Evolutionary conservation across 345 rosid genomes (phyloP), one percentile per base, ranked within the genome.

Genomic region (Aethionema arabicum): DNA sequence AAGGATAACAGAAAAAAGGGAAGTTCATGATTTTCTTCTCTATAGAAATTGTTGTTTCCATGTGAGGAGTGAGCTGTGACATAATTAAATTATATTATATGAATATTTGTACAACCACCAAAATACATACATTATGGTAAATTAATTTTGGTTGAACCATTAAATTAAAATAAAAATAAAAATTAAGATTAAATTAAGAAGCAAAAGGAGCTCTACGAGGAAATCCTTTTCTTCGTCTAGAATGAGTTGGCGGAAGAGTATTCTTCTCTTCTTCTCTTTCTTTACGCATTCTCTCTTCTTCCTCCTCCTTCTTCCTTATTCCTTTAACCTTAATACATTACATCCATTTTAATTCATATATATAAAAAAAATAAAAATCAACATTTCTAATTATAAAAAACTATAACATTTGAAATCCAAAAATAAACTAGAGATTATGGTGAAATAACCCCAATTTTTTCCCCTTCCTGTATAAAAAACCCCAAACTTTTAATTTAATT

Each of bases 141-240:
- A 21, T 21, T 21, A 21, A 21, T 21, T 49, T 63, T 56, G 29
- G 29, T 46, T 63, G 74, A 59, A 70, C 63, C 65, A 70, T 48
- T 33, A 50, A 46, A 21, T 37, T 6, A 2, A 14, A 14, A 11
- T 50, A 63, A 10, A 8, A 30, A 46, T 62, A 56, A 70, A 33
- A 37, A 53, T 52, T 33, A n/a, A n/a, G 54, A 59, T 52, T 39
- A 67, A 32, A 56, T 70, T 74, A 90, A 64, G 95, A 79, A 12
- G 80, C 81, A 77, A 82, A 82, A 47, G 98, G 93, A 50, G 98
- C 91, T 60, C 98, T 77, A 32, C 72, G 95, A 59, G 98, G 96
- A 39, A 83, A 78, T 65, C 96, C 96, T 80, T 91, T 91, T 72
- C 98, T 82, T 68, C 98, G 79, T 43, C 93, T 85, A 70, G 78